Percentiles rank a stretch among this genome's conserved stretches.
Conservation (phyloP, 2,329 filamentous ascomycete genomes). For the Plectosphaerella cucumerina region DNA sequence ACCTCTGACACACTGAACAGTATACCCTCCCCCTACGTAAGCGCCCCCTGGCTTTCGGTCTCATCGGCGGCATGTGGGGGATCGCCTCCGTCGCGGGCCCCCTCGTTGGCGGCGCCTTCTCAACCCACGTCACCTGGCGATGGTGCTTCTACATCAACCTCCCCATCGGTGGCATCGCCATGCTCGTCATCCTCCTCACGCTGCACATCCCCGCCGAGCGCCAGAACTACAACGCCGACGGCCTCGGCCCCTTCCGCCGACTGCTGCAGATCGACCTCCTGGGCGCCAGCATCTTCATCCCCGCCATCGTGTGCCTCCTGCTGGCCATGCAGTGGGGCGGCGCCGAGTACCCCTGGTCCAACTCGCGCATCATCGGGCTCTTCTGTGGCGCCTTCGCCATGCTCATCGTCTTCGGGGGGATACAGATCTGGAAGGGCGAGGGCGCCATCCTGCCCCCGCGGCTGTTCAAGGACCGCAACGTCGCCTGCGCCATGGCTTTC, state of each 20-base stretch:
- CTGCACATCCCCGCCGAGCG: conserved; percentile 34
- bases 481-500: conserved; percentile 34
- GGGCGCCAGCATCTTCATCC: conserved; percentile 46
- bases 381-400: conserved; percentile 45
- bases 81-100: conserved; percentile 49
- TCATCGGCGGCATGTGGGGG: conserved; percentile 53
- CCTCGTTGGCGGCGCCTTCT: conserved; percentile 45
- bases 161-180: conserved; percentile 42
- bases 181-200: conserved; percentile 42
- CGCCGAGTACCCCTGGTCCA: conserved; percentile 44
- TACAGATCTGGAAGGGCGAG: conserved; percentile 42
- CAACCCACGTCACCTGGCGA: conserved; percentile 40
- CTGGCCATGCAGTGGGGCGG: conserved; percentile 57
- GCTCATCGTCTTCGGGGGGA: conserved; percentile 39
- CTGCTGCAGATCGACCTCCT: conserved; percentile 43
- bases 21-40: conserved; percentile 48
- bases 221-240: conserved; percentile 22
- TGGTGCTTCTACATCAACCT: conserved; percentile 48
- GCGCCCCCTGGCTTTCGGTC: conserved; percentile 48
- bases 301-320: conserved; percentile 47
- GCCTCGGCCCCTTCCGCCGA: conserved; percentile 27
- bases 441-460: conserved; percentile 44
- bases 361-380: conserved; percentile 43
- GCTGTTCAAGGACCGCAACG: conserved; percentile 41
- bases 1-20: too few relatives aligned